Conservation (phyloP, 768 basidiomycete genomes). For the Hericium alpestre region DNA sequence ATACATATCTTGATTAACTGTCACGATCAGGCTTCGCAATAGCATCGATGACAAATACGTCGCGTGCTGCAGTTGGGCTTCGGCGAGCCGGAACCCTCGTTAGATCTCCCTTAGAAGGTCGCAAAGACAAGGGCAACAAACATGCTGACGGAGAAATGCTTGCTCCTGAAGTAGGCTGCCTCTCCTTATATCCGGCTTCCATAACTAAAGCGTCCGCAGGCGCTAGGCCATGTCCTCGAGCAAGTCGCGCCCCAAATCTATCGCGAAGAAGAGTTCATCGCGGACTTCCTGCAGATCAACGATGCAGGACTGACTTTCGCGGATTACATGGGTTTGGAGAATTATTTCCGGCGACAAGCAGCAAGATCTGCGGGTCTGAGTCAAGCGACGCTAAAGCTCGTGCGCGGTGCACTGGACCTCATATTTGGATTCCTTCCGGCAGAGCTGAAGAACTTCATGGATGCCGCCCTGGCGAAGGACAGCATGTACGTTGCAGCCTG, state of each 20-base stretch:
- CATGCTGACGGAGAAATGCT: slow-evolving; percentile 47
- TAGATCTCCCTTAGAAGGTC: slow-evolving; percentile 58
- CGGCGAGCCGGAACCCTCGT: slow-evolving; percentile 79
- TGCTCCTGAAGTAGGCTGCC: slow-evolving; percentile 53
- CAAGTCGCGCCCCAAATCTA: slow-evolving; percentile 70
- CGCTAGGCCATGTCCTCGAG: slow-evolving; percentile 62
- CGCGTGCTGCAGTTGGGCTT: slow-evolving; percentile 49
- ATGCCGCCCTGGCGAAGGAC: slow-evolving; percentile 66
- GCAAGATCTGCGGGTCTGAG: slow-evolving; percentile 57
- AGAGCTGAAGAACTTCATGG: slow-evolving; percentile 80
- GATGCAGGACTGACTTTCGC: slow-evolving; percentile 85
- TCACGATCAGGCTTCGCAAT: slow-evolving; percentile 13
- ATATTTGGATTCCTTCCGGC: slow-evolving; percentile 88
- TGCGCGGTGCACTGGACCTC: slow-evolving; percentile 84
- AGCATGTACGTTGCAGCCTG: slow-evolving; percentile 42
- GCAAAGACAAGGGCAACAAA: slow-evolving; percentile 44
- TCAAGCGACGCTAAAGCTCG: slow-evolving; percentile 62
- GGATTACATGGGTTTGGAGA: slow-evolving; percentile 89
- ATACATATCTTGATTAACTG: background rate
- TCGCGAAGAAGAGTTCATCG: slow-evolving; percentile 78
- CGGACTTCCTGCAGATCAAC: slow-evolving; percentile 87
- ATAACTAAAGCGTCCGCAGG: slow-evolving; percentile 31
- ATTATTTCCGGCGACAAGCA: slow-evolving; percentile 91
- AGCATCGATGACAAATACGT: slow-evolving; percentile 27
- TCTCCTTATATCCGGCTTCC: background rate